Conservation (phyloP, 225 moss, liverwort and hornwort genomes). For the Sphagnum contortum region DNA sequence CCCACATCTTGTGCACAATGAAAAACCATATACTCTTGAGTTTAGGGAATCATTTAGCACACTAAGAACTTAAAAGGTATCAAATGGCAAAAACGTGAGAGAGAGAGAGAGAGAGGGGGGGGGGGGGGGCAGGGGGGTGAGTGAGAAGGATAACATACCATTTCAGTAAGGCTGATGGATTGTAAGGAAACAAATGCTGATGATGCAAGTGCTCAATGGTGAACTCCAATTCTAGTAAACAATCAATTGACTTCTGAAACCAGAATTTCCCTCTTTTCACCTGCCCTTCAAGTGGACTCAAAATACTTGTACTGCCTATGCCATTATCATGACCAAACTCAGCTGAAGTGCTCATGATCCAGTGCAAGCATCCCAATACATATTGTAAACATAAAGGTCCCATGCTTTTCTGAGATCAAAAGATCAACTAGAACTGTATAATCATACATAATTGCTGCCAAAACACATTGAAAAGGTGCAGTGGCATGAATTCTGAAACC, state of each 20-base stretch:
- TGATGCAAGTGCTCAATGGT: conserved; percentile 41
- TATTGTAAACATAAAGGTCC: conserved; percentile 50
- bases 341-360: conserved; percentile 8
- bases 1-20: neutral
- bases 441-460: conserved; percentile 40
- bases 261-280: conserved; percentile 3
- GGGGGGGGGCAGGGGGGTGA: too few relatives aligned
- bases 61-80: neutral
- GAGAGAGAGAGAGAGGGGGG: neutral
- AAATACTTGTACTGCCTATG: neutral
- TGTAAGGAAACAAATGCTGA: conserved; percentile 61
- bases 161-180: conserved; percentile 49
- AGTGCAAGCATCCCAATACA: conserved; percentile 48
- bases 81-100: neutral
- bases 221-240: conserved; percentile 43
- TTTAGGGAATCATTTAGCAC: neutral
- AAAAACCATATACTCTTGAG: neutral
- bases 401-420: conserved; percentile 48
- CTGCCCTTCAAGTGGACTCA: neutral
- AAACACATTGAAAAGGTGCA: conserved; percentile 43
- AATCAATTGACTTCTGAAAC: conserved; percentile 20
- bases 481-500: conserved; percentile 31
- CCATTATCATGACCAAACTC: too few relatives aligned
- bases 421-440: conserved; percentile 54
- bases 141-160: conserved; percentile 21